A percentile compares a stretch with the other conserved stretches of the same genome.
These are phyloP conservation scores for Eucalyptus curtisii DNA, from an alignment of 345 rosid genomes.

Conservation along the genomic window DNA sequence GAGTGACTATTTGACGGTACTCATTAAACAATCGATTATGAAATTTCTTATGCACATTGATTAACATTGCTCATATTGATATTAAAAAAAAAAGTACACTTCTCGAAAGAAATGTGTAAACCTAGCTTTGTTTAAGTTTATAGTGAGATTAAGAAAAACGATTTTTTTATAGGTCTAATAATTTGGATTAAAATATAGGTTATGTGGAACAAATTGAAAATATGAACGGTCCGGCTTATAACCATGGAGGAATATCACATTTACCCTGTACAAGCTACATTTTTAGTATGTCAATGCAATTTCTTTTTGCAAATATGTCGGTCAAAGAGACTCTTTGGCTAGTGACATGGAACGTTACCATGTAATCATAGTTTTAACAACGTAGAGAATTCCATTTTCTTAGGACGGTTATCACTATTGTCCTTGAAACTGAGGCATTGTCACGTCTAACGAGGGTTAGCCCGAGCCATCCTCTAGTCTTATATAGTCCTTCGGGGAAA, in stretches of 20 bases:
- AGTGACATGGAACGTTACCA: background rate
- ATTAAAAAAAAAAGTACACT: background rate
- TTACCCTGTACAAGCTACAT: background rate
- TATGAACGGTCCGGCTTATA: background rate
- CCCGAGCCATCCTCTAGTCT: accelerated
- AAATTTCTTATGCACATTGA: too few species aligned
- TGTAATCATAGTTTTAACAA: background rate
- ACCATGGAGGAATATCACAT: background rate
- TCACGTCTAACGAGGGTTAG: background rate
- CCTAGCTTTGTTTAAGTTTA: background rate
- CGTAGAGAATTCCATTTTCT: background rate
- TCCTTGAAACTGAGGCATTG: background rate
- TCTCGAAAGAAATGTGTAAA: background rate
- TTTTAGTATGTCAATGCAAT: background rate
- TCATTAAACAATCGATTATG: background rate
- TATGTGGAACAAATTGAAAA: background rate
- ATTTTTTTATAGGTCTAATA: background rate
- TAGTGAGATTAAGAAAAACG: background rate
- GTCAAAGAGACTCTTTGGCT: background rate
- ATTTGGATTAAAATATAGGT: background rate
- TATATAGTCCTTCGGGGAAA: accelerated
- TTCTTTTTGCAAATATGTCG: background rate
- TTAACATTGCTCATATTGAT: too few species aligned
- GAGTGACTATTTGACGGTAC: background rate
- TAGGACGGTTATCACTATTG: too few species aligned